A percentile compares a stretch with the other conserved stretches of the same genome.
phyloP scores from a whole-genome alignment of 805 yeast species.

The Starmerella kuoi region DNA sequence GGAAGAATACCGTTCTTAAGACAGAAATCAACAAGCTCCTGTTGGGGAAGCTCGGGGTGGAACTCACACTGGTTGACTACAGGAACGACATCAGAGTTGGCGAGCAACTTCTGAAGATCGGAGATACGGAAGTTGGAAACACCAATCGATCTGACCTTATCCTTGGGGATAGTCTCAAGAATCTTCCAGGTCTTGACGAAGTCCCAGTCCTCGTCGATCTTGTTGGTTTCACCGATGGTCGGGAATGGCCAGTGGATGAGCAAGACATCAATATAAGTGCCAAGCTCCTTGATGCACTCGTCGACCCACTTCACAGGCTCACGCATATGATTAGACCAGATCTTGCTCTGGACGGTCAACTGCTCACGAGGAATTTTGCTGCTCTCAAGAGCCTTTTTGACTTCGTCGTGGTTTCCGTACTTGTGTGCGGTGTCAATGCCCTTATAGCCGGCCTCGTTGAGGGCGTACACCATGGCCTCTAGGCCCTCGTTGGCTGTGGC shows the following conservation, averaged over 20 bases:
- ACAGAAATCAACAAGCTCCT: constrained; percentile 43
- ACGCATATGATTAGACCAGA: constrained; percentile 32
- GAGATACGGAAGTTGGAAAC: constrained; percentile 53
- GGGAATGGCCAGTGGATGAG: constrained; percentile 73
- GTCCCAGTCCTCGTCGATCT: constrained; percentile 30
- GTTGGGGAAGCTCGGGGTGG: constrained; percentile 62
- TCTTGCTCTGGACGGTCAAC: constrained; percentile 58
- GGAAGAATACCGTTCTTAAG: constrained; percentile 40
- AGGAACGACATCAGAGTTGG: constrained; percentile 41
- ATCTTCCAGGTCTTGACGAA: constrained; percentile 47
- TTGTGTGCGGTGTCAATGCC: constrained; percentile 70
- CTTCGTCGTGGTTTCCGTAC: constrained; percentile 54
- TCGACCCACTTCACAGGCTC: constrained; percentile 43
- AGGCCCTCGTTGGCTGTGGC: constrained; percentile 41
- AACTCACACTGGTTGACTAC: constrained; percentile 62
- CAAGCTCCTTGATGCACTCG: constrained; percentile 49
- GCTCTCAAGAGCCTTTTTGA: constrained; percentile 38
- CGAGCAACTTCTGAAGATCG: constrained; percentile 40
- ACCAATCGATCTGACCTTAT: constrained; percentile 51
- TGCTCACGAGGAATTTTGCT: constrained; percentile 43
- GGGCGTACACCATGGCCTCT: constrained; percentile 47
- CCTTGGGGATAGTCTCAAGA: constrained; percentile 42
- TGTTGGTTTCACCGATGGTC: constrained; percentile 14
- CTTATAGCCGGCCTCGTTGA: constrained; percentile 46
- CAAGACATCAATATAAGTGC: constrained; percentile 62